Percentiles rank a stretch among this genome's conserved stretches.
Evolutionary conservation across 148 eudicot genomes (phyloP).

Genomic region (Vaccinium vitisidaea): DNA sequence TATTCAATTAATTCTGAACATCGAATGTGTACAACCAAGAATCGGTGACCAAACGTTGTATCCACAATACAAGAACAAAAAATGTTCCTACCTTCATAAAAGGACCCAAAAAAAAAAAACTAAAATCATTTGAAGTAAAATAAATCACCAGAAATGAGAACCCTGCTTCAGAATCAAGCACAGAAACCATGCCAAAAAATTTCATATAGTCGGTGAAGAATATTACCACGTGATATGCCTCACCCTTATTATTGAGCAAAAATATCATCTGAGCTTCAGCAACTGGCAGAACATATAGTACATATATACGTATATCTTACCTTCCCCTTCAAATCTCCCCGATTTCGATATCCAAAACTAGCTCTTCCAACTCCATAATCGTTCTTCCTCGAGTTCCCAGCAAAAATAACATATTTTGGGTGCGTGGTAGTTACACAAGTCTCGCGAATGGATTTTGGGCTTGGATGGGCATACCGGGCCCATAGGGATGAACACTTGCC

Average conservation of each 20-base stretch:
- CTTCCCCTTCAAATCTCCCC: slow-evolving; percentile 9
- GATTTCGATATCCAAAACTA: not conserved
- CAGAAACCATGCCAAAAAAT: slow-evolving; percentile 15
- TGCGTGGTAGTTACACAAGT: slow-evolving; percentile 15
- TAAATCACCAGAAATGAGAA: not conserved
- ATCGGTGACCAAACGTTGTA: slow-evolving; percentile 3
- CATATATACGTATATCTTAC: slow-evolving; percentile 19
- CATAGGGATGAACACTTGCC: slow-evolving; percentile 46
- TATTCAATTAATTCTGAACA: not conserved
- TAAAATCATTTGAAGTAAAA: not conserved
- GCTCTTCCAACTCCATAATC: not conserved
- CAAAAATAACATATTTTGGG: not conserved
- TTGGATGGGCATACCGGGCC: slow-evolving; percentile 60
- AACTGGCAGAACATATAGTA: slow-evolving; percentile 37
- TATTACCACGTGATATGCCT: slow-evolving; percentile 16
- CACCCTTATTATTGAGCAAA: slow-evolving; percentile 30
- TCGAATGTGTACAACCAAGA: slow-evolving; percentile 5
- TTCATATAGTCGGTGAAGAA: not conserved
- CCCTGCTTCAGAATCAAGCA: slow-evolving; percentile 13
- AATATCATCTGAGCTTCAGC: slow-evolving; percentile 21
- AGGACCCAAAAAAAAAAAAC: not conserved
- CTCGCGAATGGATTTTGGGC: slow-evolving; percentile 78
- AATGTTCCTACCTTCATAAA: not conserved
- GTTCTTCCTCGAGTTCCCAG: not conserved
- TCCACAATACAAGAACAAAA: not conserved